These are phyloP conservation scores for Fusarium sp. DNA, from an alignment of 2,329 filamentous ascomycete species.

Conservation along the genomic window DNA sequence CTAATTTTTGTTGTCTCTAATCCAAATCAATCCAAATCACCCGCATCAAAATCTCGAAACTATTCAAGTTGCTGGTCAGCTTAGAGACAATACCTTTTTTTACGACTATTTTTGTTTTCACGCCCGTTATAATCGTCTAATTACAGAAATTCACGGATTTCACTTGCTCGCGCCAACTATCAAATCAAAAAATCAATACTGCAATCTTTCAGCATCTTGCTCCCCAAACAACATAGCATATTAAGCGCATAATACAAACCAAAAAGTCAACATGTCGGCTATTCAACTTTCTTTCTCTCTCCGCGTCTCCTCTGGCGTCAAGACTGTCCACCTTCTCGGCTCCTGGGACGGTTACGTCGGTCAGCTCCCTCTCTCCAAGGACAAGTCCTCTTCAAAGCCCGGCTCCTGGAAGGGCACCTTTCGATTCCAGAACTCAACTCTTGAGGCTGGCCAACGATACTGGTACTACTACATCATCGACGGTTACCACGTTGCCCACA, in stretches of 20 bases:
- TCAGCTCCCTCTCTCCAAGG: slow-evolving; percentile 93
- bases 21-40: slow-evolving; percentile 29
- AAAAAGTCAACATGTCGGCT: slow-evolving; percentile 80
- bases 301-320: slow-evolving; percentile 94
- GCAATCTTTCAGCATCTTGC: slow-evolving; percentile 46
- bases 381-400: slow-evolving; percentile 83
- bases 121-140: slow-evolving; percentile 54
- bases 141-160: slow-evolving; percentile 64
- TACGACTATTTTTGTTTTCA: slow-evolving; percentile 36
- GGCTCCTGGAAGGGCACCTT: slow-evolving; percentile 97
- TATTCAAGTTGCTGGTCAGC: slow-evolving; percentile 57
- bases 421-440: slow-evolving; percentile 88
- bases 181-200: slow-evolving; percentile 43
- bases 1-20: slow-evolving; percentile 52
- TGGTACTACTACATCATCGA: slow-evolving; percentile 99
- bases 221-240: slow-evolving; percentile 47
- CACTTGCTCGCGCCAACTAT: slow-evolving; percentile 63
- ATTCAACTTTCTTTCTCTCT: slow-evolving; percentile 96
- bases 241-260: slow-evolving; percentile 44
- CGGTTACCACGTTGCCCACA: slow-evolving; percentile 97
- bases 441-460: slow-evolving; percentile 92
- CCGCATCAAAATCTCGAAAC: slow-evolving; percentile 29
- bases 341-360: slow-evolving; percentile 98
- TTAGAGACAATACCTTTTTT: slow-evolving; percentile 48
- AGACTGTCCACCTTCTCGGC: slow-evolving; percentile 96